Evolutionary conservation across 1,284 basidiomycete species (phyloP).

Genomic region (Fereydounia khargensis): DNA sequence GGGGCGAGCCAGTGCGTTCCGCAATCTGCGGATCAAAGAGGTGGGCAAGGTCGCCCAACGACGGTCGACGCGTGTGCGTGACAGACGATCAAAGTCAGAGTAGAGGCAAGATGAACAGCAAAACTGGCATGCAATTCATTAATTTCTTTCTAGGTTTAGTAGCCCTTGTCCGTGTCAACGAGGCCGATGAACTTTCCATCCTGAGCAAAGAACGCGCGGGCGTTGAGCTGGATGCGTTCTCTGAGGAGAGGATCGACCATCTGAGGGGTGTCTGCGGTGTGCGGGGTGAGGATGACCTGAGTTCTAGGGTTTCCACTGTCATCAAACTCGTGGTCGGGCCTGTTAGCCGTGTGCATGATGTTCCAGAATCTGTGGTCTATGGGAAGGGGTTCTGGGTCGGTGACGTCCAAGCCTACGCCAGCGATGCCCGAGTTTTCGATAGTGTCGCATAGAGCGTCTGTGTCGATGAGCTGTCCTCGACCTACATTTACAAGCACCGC

Average conservation of each 20-base stretch:
- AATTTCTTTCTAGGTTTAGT: constrained; percentile 2
- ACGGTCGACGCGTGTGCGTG: too few species aligned
- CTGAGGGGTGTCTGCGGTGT: constrained; percentile 11
- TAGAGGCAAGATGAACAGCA: too few species aligned
- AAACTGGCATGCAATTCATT: neutral
- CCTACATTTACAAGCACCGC: constrained; percentile 35
- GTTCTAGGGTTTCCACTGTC: too few species aligned
- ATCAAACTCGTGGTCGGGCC: neutral
- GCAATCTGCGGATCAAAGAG: constrained; percentile 11
- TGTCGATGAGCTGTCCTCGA: constrained; percentile 70
- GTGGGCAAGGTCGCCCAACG: constrained; percentile 11
- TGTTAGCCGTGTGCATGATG: neutral
- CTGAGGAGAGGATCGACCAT: constrained; percentile 2
- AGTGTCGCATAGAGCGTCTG: constrained; percentile 74
- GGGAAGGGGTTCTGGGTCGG: constrained; percentile 75
- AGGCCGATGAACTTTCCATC: constrained; percentile 1
- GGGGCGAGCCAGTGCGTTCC: neutral
- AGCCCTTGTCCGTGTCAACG: constrained; percentile 13
- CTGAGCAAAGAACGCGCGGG: neutral
- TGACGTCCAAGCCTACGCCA: constrained; percentile 86
- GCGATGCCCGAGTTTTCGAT: constrained; percentile 73
- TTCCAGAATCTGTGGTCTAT: neutral
- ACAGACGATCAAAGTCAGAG: too few species aligned
- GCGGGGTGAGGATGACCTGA: constrained; percentile 11
- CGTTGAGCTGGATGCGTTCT: constrained; percentile 5